Evolutionary conservation across 2,329 filamentous ascomycete genomes (phyloP).

Genomic region (Monascus ruber): DNA sequence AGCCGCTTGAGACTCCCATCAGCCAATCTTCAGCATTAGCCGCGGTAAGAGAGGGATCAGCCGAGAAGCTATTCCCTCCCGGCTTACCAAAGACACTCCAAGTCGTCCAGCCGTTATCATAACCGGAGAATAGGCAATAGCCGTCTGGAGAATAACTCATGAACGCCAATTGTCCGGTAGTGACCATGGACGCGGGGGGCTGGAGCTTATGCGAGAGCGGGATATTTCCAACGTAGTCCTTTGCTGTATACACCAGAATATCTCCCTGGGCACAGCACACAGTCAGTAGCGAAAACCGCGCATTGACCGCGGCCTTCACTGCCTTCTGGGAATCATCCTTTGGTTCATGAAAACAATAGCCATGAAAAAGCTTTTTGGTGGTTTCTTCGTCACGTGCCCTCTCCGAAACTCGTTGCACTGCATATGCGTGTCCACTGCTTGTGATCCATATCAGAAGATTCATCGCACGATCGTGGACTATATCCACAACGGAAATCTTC

Average conservation of each 20-base stretch:
- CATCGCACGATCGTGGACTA: slow-evolving; percentile 94
- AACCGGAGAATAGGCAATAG: slow-evolving; percentile 90
- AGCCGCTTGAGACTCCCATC: slow-evolving; percentile 62
- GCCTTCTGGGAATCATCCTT: slow-evolving; percentile 50
- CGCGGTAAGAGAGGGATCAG: slow-evolving; percentile 52
- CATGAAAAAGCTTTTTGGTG: slow-evolving; percentile 64
- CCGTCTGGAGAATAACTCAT: slow-evolving; percentile 87
- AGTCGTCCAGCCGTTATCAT: slow-evolving; percentile 82
- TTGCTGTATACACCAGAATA: slow-evolving; percentile 80
- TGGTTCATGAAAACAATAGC: slow-evolving; percentile 80
- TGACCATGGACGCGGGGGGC: slow-evolving; percentile 54
- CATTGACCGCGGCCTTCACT: slow-evolving; percentile 73
- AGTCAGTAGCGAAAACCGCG: slow-evolving; percentile 84
- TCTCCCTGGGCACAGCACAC: slow-evolving; percentile 70
- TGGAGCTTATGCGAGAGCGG: slow-evolving; percentile 70
- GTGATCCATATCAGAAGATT: slow-evolving; percentile 90
- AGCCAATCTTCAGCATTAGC: slow-evolving; percentile 74
- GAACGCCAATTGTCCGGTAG: slow-evolving; percentile 61
- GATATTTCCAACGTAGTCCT: slow-evolving; percentile 89
- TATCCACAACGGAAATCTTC: slow-evolving; percentile 63
- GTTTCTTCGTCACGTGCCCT: slow-evolving; percentile 33
- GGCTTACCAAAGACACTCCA: slow-evolving; percentile 97
- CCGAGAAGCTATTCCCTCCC: slow-evolving; percentile 70
- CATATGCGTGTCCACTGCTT: slow-evolving; percentile 75
- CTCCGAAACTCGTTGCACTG: slow-evolving; percentile 60